phyloP scores from a whole-genome alignment of 2,329 filamentous ascomycete species.

The Diplodia mutila region DNA sequence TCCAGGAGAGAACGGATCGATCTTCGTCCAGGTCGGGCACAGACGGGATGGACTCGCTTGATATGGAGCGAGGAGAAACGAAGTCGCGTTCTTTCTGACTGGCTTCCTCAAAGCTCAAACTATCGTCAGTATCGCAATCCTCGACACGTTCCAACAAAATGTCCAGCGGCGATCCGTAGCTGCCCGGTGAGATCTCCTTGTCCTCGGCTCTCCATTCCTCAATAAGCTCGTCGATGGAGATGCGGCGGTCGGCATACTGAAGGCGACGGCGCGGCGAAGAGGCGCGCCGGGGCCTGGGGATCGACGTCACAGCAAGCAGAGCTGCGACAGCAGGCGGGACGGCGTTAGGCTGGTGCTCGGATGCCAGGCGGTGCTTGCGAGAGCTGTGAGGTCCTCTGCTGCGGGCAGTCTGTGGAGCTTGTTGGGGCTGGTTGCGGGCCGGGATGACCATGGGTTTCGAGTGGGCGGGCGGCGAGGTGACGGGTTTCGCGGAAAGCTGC shows the following conservation, averaged over 20 bases:
- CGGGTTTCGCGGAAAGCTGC: conserved; percentile 19
- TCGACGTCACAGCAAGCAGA: conserved; percentile 62
- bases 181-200: conserved; percentile 41
- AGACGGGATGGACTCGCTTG: conserved; percentile 62
- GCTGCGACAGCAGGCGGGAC: conserved; percentile 61
- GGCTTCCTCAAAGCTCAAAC: conserved; percentile 42
- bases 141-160: conserved; percentile 60
- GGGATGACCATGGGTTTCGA: conserved; percentile 50
- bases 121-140: conserved; percentile 45
- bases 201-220: conserved; percentile 58
- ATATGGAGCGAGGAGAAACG: conserved; percentile 55
- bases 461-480: conserved; percentile 38
- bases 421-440: conserved; percentile 35
- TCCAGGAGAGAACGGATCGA: conserved; percentile 52
- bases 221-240: conserved; percentile 62
- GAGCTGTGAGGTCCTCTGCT: neutral
- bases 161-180: conserved; percentile 55
- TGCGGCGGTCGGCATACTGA: conserved; percentile 45
- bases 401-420: neutral
- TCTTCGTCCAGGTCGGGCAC: conserved; percentile 54
- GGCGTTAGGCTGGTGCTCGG: conserved; percentile 48
- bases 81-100: conserved; percentile 46
- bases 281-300: conserved; percentile 52
- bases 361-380: conserved; percentile 30
- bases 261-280: conserved; percentile 43